Conservation (phyloP, 108 stramenopile genomes). For the Craspedostauros australis region DNA sequence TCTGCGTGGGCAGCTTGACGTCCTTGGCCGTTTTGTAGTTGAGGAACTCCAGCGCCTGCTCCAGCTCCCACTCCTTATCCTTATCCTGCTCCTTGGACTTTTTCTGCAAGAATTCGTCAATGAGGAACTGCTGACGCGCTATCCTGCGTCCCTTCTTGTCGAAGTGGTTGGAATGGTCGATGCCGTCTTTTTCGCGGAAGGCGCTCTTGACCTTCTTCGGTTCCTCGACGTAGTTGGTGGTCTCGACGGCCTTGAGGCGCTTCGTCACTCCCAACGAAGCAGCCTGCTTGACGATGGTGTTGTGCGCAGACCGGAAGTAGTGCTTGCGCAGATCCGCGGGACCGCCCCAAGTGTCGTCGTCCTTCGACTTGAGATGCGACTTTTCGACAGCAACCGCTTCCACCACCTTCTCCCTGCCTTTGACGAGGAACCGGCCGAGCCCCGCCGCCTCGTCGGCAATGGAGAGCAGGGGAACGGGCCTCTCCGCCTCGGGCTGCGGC, state of each 20-base stretch:
- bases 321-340: conserved; percentile 6
- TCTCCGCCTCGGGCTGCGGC: not conserved
- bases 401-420: conserved; percentile 19
- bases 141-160: conserved; percentile 14
- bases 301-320: not conserved
- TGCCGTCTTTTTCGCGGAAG: not conserved
- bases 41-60: not conserved
- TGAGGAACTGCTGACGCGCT: conserved; percentile 9
- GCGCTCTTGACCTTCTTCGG: conserved; percentile 2
- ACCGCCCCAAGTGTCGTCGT: conserved; percentile 10
- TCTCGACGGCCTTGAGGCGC: not conserved
- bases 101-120: conserved; percentile 15
- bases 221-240: conserved; percentile 9
- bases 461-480: not conserved
- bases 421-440: conserved; percentile 13
- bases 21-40: conserved; percentile 18
- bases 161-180: conserved; percentile 7
- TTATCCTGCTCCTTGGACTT: conserved; percentile 6
- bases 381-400: conserved; percentile 15
- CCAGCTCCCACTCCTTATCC: conserved; percentile 7
- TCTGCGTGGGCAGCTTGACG: conserved; percentile 14
- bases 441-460: conserved; percentile 19
- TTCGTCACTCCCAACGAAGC: conserved; percentile 19
- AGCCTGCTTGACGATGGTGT: conserved; percentile 20
- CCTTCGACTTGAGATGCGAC: conserved; percentile 1